Evolutionary conservation across 1,139 yeast genomes (phyloP), one percentile per base, ranked within the genome.

Genomic region (Blastobotrys elegans): DNA sequence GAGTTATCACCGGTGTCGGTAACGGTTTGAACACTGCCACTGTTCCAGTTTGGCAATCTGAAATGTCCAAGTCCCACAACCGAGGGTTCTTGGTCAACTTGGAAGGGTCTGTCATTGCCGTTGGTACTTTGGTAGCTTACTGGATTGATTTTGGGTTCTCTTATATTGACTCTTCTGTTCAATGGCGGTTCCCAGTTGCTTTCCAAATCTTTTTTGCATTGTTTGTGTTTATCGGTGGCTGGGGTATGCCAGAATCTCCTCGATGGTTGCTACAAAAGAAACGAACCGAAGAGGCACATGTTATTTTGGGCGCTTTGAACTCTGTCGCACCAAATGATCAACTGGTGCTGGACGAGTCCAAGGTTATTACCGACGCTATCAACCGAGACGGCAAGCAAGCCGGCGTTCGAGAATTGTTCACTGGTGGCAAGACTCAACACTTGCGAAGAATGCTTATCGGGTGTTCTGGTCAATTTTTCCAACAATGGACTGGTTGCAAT

Each of bases 1-100:
- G 95, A 59, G 82, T 84, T 49, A 67, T 84, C 42, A 79, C 88
- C 14, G 95, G 95, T 57, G 53, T 82, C 35, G 95, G 95, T 58
- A 82, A 83, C 55, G 95, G 95, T 58, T 62, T 83, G 65, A 82
- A 81, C 62, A 84, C 92, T 29, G 85, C 92, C 30, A 83, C 90
- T 38, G 80, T 85, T 55, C 95, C 95, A 14, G 82, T 84, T 50
- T 84, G 88, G 82, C 88, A 85, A 65, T 80, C 94, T 0, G 95
- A 85, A 67, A 77, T 82, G 75, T 80, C 90, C 26, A 74, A 75
- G 53, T 82, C 92, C 8, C 79, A 79, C 58, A 77, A 79, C 64
- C 77, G 95, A 70, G 95, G 95, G 57, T 70, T 77, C 54, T 73
- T 84, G 61, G 89, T 84, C 48, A 75, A 77, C 59, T 67, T 82